Evolutionary conservation across 2,329 filamentous ascomycete genomes (phyloP), one percentile per base, ranked within the genome.

Genomic region (Paracoccidioides lutzii): DNA sequence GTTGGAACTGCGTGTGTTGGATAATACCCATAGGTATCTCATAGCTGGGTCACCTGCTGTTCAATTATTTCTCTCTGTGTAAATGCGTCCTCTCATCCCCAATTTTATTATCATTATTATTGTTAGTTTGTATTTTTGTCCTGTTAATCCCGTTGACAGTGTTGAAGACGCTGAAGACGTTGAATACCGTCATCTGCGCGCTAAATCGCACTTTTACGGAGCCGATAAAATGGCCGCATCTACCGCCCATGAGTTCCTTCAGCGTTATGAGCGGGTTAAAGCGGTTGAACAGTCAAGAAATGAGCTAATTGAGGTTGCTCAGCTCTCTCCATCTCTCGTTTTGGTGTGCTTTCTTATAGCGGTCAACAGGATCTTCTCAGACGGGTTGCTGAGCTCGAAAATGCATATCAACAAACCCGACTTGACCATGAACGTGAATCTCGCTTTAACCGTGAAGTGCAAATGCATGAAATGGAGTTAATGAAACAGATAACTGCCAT

Each of bases 341-440:
- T 51, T 22, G 9, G 10, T 15, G 43, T 28, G n/a, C 44, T 46
- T 46, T 49, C 42, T 37, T 15, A 49, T 42, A 10, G 15, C 37
- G 35, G 22, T 41, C 43, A 52, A 58, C 62, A 76, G 75, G 75
- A 77, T 61, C 68, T 77, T 37, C 66, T 77, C 53, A 67, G 66
- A 63, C 72, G 72, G 55, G 64, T 75, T 32, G 69, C 67, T 46
- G 67, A 74, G 45, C 69, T 77, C 52, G 73, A 75, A 62, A 66
- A 69, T 43, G 71, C 68, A 44, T 74, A 71, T 57, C 63, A 74
- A 67, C 69, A 66, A 66, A 73, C 61, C 66, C 72, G 64, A 57
- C 65, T 76, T 28, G 75, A 76, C 45, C 72, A 74, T 68, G 73
- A 74, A 58, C 69, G 74, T 53, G 74, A 76, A 63, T 72, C 69